phyloP scores from a whole-genome alignment of 1,139 yeast genomes.

The Saccharomycopsis crataegensis region DNA sequence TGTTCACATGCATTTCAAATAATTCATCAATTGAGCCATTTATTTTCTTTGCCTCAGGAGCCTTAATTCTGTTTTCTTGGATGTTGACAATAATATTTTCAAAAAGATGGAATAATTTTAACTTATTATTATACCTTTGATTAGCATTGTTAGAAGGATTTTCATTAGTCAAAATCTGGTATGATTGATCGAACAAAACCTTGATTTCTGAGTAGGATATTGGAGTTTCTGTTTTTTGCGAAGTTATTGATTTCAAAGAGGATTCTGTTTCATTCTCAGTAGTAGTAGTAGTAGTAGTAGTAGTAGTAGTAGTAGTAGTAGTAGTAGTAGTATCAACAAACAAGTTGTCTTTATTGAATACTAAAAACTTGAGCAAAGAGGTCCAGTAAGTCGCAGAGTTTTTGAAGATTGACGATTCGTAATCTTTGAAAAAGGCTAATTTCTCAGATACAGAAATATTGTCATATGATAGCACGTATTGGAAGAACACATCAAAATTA shows the following conservation, averaged over 20 bases:
- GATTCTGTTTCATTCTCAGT: background rate
- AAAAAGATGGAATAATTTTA: constrained; percentile 2
- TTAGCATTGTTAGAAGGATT: background rate
- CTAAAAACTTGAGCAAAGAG: constrained; percentile 16
- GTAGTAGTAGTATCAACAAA: background rate
- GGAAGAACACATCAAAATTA: constrained; percentile 14
- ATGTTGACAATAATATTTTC: background rate
- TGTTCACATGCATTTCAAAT: no score
- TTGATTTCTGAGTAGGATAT: background rate
- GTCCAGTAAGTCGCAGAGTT: constrained; percentile 20
- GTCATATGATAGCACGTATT: constrained; percentile 11
- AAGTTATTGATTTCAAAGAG: background rate
- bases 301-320: background rate
- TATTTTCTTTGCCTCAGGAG: no score
- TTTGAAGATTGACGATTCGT: constrained; percentile 11
- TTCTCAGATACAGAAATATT: background rate
- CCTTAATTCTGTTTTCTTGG: no score
- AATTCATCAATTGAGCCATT: no score
- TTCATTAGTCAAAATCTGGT: no score
- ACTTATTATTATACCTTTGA: background rate
- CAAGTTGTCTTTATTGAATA: constrained; percentile 10
- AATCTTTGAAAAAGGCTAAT: constrained; percentile 10
- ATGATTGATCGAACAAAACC: no score
- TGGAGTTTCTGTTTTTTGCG: background rate
- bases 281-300: background rate